These are phyloP conservation scores for Balamuthia mandrillaris DNA, from an alignment of 208 protist genomes.

Conservation along the genomic window DNA sequence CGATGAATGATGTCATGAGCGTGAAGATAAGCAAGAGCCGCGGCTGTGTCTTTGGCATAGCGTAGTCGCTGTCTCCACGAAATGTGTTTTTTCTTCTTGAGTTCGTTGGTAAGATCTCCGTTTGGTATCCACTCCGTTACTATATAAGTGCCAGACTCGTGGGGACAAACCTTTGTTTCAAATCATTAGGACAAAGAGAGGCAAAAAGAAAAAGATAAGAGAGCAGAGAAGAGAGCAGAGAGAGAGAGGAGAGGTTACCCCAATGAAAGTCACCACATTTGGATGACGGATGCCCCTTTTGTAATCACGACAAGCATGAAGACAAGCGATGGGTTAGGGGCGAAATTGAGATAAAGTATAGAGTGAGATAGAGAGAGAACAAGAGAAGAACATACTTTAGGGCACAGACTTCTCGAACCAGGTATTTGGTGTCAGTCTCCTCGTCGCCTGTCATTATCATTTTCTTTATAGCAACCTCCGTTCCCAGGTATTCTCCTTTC, in stretches of 20 bases:
- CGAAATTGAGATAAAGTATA: too few relatives aligned
- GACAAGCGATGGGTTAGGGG: too few relatives aligned
- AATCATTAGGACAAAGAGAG: too few relatives aligned
- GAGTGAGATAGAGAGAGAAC: background rate
- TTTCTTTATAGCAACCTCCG: background rate
- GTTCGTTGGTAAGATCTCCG: background rate
- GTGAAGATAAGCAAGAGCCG: background rate
- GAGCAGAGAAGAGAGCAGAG: too few relatives aligned
- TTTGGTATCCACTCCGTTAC: constrained; percentile 23
- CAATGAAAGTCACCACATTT: constrained; percentile 8
- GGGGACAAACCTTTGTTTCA: constrained; percentile 32
- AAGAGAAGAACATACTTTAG: background rate
- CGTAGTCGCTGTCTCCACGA: background rate
- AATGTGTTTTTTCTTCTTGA: constrained; percentile 23
- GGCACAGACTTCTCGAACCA: background rate
- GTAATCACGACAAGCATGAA: too few relatives aligned
- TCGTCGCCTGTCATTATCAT: background rate
- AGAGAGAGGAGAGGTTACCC: too few relatives aligned
- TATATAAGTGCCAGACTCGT: constrained; percentile 19
- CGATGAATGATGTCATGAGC: constrained; percentile 7
- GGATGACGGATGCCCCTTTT: constrained; percentile 12
- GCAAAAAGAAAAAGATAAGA: too few relatives aligned
- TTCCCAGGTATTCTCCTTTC: constrained; percentile 5
- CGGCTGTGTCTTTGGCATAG: background rate
- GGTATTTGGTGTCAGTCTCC: background rate